A percentile compares a stretch with the other conserved stretches of the same genome.
These are phyloP conservation scores for Evansstolkia leycettana DNA, from an alignment of 495 filamentous ascomycete genomes.

Conservation along the genomic window DNA sequence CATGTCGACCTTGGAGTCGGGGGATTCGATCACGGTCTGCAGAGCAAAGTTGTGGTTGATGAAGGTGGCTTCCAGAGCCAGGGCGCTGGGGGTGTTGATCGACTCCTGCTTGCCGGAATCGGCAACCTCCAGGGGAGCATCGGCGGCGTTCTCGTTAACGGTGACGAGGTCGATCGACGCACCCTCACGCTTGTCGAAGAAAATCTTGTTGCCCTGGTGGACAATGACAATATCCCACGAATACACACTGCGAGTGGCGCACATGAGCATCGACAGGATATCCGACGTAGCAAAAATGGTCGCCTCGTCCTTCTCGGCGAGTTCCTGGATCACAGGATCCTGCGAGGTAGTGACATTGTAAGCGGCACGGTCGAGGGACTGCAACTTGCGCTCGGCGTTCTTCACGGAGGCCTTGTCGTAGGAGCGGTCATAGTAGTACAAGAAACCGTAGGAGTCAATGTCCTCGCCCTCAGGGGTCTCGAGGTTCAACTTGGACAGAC, in stretches of 20 bases:
- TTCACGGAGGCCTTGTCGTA: constrained; percentile 90
- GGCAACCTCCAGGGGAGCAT: constrained; percentile 79
- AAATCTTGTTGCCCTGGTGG: constrained; percentile 87
- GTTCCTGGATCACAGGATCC: constrained; percentile 92
- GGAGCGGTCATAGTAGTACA: constrained; percentile 90
- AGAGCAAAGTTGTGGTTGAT: constrained; percentile 99
- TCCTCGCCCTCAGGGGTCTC: constrained; percentile 93
- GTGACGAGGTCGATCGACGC: constrained; percentile 92
- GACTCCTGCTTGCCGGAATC: constrained; percentile 74
- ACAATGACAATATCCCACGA: constrained; percentile 95
- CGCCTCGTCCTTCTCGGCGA: constrained; percentile 91
- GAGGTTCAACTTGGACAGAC: constrained; percentile 86
- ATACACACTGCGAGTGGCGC: constrained; percentile 86
- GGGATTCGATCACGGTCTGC: constrained; percentile 78
- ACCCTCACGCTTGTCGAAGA: constrained; percentile 93
- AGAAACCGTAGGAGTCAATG: constrained; percentile 87
- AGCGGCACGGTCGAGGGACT: constrained; percentile 78
- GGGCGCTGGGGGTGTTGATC: constrained; percentile 81
- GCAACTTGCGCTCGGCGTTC: constrained; percentile 72
- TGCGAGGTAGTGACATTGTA: constrained; percentile 96
- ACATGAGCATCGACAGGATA: constrained; percentile 98
- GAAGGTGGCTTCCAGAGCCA: constrained; percentile 93
- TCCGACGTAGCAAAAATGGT: constrained; percentile 95
- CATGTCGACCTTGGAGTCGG: constrained; percentile 67
- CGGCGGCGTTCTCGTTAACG: constrained; percentile 97